These are phyloP conservation scores for Coprinopsis strossmayeri DNA, from an alignment of 768 basidiomycete species.

Conservation along the genomic window DNA sequence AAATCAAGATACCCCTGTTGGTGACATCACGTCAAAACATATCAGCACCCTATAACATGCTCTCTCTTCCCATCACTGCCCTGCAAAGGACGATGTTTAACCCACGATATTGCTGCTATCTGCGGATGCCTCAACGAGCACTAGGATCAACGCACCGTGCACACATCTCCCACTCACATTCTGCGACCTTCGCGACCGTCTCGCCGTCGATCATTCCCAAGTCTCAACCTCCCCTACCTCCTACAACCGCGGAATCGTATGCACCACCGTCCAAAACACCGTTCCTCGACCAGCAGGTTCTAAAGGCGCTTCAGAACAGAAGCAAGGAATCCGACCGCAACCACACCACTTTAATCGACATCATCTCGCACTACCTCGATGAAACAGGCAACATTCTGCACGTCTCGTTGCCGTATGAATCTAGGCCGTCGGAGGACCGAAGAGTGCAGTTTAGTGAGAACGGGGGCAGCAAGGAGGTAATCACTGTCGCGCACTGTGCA, in stretches of 20 bases:
- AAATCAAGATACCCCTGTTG: too few relatives aligned
- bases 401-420: slow-evolving; percentile 42
- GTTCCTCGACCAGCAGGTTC: slow-evolving; percentile 20
- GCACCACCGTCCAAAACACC: slow-evolving; percentile 11
- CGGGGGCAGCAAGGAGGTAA: slow-evolving; percentile 27
- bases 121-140: too few relatives aligned
- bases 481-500: slow-evolving; percentile 50
- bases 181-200: slow-evolving; percentile 17
- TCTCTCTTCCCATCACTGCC: too few relatives aligned
- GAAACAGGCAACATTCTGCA: slow-evolving; percentile 36
- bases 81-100: too few relatives aligned
- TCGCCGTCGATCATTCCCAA: slow-evolving; percentile 19
- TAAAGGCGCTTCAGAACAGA: too few relatives aligned
- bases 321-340: too few relatives aligned
- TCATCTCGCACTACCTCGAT: slow-evolving; percentile 38
- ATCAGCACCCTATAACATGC: too few relatives aligned
- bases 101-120: too few relatives aligned
- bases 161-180: background rate
- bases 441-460: slow-evolving; percentile 18
- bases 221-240: slow-evolving; percentile 11
- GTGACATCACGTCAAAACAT: too few relatives aligned
- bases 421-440: slow-evolving; percentile 30
- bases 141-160: background rate
- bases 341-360: slow-evolving; percentile 20
- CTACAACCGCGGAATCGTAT: slow-evolving; percentile 8